These are phyloP conservation scores for Leucogyrophana mollusca DNA, from an alignment of 768 basidiomycete species.

Conservation along the genomic window DNA sequence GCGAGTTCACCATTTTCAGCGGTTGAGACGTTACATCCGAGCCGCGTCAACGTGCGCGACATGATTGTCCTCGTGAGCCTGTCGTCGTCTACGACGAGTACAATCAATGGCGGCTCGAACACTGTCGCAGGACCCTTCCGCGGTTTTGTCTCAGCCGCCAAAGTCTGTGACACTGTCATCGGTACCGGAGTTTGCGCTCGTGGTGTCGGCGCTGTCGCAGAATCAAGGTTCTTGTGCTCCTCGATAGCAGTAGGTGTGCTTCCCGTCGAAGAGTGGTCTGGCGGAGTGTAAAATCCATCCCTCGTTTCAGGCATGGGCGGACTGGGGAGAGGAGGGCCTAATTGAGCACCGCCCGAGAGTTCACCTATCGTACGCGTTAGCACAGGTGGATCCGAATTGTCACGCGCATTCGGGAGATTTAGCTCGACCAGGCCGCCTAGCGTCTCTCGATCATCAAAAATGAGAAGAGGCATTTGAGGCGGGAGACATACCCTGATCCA, in stretches of 20 bases:
- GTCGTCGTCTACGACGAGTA: conserved; percentile 86
- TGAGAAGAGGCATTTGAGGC: background rate
- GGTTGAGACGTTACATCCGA: conserved; percentile 75
- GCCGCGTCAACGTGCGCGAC: conserved; percentile 71
- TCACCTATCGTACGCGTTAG: conserved; percentile 45
- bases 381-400: conserved; percentile 28
- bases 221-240: conserved; percentile 3
- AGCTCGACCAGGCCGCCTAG: conserved; percentile 61
- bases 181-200: too few species aligned
- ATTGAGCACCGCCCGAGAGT: conserved; percentile 37
- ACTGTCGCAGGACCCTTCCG: conserved; percentile 11
- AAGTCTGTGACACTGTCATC: background rate
- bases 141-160: too few species aligned
- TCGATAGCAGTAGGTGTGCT: conserved; percentile 4
- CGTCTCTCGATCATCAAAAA: background rate
- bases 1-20: conserved; percentile 86
- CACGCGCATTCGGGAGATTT: conserved; percentile 39
- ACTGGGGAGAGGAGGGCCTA: conserved; percentile 17
- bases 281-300: background rate
- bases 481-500: conserved; percentile 54
- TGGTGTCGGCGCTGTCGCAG: too few species aligned
- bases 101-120: conserved; percentile 55
- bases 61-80: conserved; percentile 76
- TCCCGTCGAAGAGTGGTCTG: conserved; percentile 1
- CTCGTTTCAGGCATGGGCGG: conserved; percentile 4